Evolutionary conservation across 192 early-diverging fungal species (phyloP).

Genomic region (Entophlyctis luteolus): DNA sequence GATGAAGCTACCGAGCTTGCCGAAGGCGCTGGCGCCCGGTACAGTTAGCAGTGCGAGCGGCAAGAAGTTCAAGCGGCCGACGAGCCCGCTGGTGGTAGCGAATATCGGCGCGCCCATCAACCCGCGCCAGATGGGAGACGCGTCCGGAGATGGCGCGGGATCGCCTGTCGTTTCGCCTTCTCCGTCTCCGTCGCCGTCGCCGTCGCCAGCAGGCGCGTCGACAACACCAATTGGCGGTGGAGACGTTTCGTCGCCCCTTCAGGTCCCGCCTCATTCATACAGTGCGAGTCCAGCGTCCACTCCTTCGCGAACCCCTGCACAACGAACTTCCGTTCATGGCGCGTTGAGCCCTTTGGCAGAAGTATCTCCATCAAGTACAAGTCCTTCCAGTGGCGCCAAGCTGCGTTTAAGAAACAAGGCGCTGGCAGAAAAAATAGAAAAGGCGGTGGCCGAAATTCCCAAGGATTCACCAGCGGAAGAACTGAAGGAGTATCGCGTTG

Average conservation of each 20-base stretch:
- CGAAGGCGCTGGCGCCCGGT: not conserved
- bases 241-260: not conserved
- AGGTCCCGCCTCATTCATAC: no score
- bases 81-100: not conserved
- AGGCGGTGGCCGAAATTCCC: not conserved
- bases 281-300: not conserved
- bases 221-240: not conserved
- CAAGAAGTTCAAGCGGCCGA: not conserved
- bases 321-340: not conserved
- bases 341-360: not conserved
- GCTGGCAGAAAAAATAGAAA: not conserved
- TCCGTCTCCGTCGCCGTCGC: conserved; percentile 5
- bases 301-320: not conserved
- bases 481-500: conserved; percentile 10
- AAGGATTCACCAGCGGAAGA: not conserved
- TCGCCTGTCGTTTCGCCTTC: not conserved
- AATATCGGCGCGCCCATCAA: conserved; percentile 1
- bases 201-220: not conserved
- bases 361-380: not conserved
- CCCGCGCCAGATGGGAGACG: not conserved
- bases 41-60: not conserved
- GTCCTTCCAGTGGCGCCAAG: not conserved
- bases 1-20: not conserved
- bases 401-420: not conserved
- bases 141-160: not conserved